Conservation (phyloP, 1,284 basidiomycete species). For the Apiotrichum gamsii region DNA sequence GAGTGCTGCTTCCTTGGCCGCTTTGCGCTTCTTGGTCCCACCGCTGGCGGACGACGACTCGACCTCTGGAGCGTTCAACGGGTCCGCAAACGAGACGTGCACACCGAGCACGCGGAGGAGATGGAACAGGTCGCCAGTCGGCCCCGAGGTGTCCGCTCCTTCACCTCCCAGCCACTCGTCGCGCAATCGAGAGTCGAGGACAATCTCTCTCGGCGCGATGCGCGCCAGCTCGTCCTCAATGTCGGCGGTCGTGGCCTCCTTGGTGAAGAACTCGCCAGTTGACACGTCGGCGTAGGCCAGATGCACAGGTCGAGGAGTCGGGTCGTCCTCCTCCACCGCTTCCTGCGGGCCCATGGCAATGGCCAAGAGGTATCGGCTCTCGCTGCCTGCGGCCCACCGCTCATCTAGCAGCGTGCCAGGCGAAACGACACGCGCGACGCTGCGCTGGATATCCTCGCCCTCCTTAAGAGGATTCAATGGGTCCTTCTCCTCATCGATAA, state of each 20-base stretch:
- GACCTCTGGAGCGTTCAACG: constrained; percentile 2
- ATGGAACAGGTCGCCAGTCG: neutral
- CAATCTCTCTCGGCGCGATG: constrained; percentile 73
- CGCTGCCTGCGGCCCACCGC: constrained; percentile 70
- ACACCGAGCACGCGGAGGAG: constrained; percentile 32
- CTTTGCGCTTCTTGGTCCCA: neutral
- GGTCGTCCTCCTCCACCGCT: constrained; percentile 1
- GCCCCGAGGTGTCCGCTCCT: neutral
- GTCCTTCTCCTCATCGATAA: constrained; percentile 77
- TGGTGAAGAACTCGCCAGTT: constrained; percentile 86
- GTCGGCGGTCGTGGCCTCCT: constrained; percentile 53
- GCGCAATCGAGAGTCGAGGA: constrained; percentile 57
- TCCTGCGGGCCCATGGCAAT: constrained; percentile 47
- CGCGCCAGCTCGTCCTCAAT: constrained; percentile 78
- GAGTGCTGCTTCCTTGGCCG: too few relatives aligned
- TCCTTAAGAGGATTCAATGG: neutral
- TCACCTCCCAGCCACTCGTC: constrained; percentile 18
- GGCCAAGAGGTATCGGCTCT: constrained; percentile 82
- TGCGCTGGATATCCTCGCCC: constrained; percentile 48
- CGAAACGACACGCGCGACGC: constrained; percentile 77
- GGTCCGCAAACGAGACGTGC: constrained; percentile 38
- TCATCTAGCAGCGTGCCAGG: constrained; percentile 90
- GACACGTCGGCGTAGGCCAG: constrained; percentile 93
- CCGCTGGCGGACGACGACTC: too few relatives aligned
- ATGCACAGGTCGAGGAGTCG: constrained; percentile 43